These are phyloP conservation scores for Pseudoperonospora humuli DNA, from an alignment of 352 stramenopile species.

Conservation along the genomic window DNA sequence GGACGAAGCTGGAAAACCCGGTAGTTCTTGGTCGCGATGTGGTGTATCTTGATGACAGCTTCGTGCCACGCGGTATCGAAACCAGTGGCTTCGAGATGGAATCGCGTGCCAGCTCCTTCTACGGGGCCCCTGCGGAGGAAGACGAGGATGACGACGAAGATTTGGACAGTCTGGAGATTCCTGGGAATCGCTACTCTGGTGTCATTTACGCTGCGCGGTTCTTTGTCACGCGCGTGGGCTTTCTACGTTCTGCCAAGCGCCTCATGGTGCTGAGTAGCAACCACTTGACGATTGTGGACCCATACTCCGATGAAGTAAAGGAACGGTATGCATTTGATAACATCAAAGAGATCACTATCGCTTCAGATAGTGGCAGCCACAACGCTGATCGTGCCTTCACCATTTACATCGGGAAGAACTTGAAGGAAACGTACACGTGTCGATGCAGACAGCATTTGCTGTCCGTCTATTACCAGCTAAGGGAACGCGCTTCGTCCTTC, in stretches of 20 bases:
- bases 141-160: slow-evolving; percentile 41
- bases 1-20: slow-evolving; percentile 39
- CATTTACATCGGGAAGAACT: slow-evolving; percentile 79
- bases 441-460: slow-evolving; percentile 75
- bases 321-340: slow-evolving; percentile 83
- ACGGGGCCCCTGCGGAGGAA: slow-evolving; percentile 7
- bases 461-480: slow-evolving; percentile 80
- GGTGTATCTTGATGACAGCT: slow-evolving; percentile 48
- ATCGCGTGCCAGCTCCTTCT: slow-evolving; percentile 22
- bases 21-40: slow-evolving; percentile 44
- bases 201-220: slow-evolving; percentile 82
- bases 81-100: slow-evolving; percentile 55
- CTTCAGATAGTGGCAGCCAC: slow-evolving; percentile 52
- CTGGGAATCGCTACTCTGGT: slow-evolving; percentile 63
- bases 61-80: slow-evolving; percentile 61
- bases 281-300: slow-evolving; percentile 78
- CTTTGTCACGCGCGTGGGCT: slow-evolving; percentile 79
- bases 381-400: slow-evolving; percentile 73
- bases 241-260: slow-evolving; percentile 64
- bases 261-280: slow-evolving; percentile 77
- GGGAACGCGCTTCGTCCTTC: slow-evolving; percentile 70
- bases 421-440: slow-evolving; percentile 84
- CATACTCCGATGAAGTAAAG: slow-evolving; percentile 80
- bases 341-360: slow-evolving; percentile 84
- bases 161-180: slow-evolving; percentile 37